Conservation (phyloP, 345 rosid genomes). For the Hypericum androsaemum region DNA sequence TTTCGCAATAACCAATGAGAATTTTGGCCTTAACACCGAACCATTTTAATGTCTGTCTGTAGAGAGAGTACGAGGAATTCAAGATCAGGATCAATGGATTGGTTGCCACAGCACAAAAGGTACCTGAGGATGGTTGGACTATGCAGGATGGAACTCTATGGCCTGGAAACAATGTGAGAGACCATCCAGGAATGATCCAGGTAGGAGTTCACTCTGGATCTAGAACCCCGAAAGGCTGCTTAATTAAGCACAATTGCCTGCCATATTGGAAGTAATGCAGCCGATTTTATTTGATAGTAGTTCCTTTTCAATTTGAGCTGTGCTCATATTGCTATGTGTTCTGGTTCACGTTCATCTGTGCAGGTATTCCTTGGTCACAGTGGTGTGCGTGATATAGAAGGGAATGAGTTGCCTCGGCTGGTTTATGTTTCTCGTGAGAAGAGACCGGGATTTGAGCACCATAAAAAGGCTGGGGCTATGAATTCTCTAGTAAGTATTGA, state of each 20-base stretch:
- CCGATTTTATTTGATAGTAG: too few relatives aligned
- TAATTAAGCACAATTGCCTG: too few relatives aligned
- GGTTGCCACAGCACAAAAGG: slow-evolving; percentile 2
- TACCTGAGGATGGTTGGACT: slow-evolving; percentile 3
- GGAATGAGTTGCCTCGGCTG: slow-evolving; percentile 1
- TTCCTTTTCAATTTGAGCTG: background rate
- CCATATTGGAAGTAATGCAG: too few relatives aligned
- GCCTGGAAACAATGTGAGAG: slow-evolving; percentile 4
- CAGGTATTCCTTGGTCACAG: slow-evolving; percentile 6
- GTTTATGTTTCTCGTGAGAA: slow-evolving; percentile 5
- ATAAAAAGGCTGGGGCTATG: slow-evolving; percentile 6
- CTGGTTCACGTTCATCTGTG: background rate
- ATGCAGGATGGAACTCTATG: slow-evolving; percentile 7
- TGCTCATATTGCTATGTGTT: background rate
- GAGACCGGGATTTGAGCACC: slow-evolving; percentile 3
- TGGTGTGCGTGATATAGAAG: slow-evolving; percentile 6
- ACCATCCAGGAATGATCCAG: slow-evolving; percentile 6
- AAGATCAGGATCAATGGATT: slow-evolving; percentile 4
- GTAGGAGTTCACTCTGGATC: background rate
- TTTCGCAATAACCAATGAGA: background rate
- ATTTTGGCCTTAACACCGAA: too few relatives aligned
- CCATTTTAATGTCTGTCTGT: background rate
- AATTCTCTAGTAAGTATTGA: background rate
- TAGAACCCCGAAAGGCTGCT: too few relatives aligned
- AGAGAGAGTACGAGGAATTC: slow-evolving; percentile 5